These are phyloP conservation scores for Penicillium sp. DNA, from an alignment of 2,329 filamentous ascomycete genomes.

Conservation along the genomic window DNA sequence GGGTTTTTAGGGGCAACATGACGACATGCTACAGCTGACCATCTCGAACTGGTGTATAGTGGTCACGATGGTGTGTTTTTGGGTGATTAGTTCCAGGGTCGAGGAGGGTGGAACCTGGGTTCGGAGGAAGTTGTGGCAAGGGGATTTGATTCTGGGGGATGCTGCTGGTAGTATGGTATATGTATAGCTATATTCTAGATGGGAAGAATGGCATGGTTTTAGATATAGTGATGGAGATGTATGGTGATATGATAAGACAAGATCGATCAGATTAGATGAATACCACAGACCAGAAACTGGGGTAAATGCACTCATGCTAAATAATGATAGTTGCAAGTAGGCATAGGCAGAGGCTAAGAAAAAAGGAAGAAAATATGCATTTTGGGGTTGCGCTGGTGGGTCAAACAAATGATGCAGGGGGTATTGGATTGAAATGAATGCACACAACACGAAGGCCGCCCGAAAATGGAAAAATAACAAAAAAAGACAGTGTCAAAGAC, in stretches of 20 bases:
- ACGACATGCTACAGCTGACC: slow-evolving; percentile 18
- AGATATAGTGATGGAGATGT: no score
- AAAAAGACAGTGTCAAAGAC: neutral
- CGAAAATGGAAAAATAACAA: slow-evolving; percentile 8
- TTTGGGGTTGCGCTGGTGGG: slow-evolving; percentile 14
- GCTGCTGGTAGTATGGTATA: neutral
- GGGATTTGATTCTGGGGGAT: neutral
- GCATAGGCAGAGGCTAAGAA: neutral
- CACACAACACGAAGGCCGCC: slow-evolving; percentile 23
- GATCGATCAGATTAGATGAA: slow-evolving; percentile 4
- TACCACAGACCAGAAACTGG: neutral
- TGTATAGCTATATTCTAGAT: neutral
- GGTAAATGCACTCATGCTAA: neutral
- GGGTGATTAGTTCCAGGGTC: neutral
- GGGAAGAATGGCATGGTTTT: no score
- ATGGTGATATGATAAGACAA: neutral
- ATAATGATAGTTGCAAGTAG: slow-evolving; percentile 5
- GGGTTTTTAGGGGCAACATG: slow-evolving; percentile 16
- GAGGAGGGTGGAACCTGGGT: neutral
- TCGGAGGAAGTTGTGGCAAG: neutral
- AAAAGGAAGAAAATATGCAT: neutral
- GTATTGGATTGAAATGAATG: slow-evolving; percentile 27
- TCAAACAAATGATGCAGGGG: slow-evolving; percentile 23
- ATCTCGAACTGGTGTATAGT: neutral
- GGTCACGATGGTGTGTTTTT: neutral